Conservation (phyloP, 306 rosid genomes). For the Neltuma alba region DNA sequence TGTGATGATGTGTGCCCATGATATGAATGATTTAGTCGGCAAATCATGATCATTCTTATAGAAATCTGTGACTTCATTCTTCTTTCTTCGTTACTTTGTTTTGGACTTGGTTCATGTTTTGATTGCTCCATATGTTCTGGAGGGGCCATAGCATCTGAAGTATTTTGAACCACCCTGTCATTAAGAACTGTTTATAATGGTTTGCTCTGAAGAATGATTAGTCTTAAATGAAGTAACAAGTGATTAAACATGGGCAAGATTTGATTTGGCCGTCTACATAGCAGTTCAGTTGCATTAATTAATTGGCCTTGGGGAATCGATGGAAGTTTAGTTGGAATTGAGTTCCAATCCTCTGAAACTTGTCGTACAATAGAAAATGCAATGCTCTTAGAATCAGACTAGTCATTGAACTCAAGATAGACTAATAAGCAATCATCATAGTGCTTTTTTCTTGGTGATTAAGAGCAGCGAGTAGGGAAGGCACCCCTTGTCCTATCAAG, state of each 20-base stretch:
- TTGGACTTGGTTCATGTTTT: constrained; percentile 13
- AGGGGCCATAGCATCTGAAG: not conserved
- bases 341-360: not conserved
- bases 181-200: not conserved
- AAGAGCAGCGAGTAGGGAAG: not conserved
- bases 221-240: not conserved
- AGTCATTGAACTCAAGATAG: not conserved
- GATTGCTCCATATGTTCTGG: not conserved
- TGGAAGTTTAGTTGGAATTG: not conserved
- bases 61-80: constrained; percentile 16
- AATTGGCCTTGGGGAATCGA: not conserved
- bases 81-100: constrained; percentile 2
- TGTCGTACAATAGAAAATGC: not conserved
- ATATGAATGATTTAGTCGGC: not conserved
- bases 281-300: not conserved
- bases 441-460: not conserved
- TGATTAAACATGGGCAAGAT: not conserved
- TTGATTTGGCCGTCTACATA: not conserved
- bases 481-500: not conserved
- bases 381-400: too few relatives aligned
- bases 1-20: constrained; percentile 3
- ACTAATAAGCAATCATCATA: not conserved
- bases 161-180: not conserved
- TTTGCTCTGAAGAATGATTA: not conserved
- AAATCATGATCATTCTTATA: not conserved